Percentiles rank a stretch among this genome's conserved stretches.
These are phyloP conservation scores for Musa schizocarpa DNA, from an alignment of 176 grass and related monocot species.

Conservation along the genomic window DNA sequence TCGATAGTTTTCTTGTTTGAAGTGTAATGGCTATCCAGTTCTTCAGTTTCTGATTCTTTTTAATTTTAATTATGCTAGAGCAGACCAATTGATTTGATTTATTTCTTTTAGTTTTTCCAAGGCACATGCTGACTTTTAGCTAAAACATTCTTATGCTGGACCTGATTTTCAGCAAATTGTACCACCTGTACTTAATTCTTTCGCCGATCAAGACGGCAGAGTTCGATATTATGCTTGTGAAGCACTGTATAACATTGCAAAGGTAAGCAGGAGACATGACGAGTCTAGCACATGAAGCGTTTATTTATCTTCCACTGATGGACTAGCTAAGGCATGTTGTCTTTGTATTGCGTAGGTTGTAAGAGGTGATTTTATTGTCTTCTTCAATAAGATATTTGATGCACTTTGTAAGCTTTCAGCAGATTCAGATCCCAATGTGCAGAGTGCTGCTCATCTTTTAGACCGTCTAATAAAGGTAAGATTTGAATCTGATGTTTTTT, in stretches of 20 bases:
- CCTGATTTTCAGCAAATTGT: slow-evolving; percentile 58
- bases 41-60: no score
- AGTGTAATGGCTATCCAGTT: no score
- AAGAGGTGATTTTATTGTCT: slow-evolving; percentile 91
- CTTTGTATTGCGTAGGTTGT: slow-evolving; percentile 54
- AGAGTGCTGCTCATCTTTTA: slow-evolving; percentile 99
- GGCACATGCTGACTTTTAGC: neutral
- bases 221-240: slow-evolving; percentile 99
- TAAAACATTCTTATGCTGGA: neutral
- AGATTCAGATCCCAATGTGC: slow-evolving; percentile 93
- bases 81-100: no score
- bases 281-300: neutral
- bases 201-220: slow-evolving; percentile 84
- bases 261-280: slow-evolving; percentile 25
- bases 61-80: no score
- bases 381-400: slow-evolving; percentile 98
- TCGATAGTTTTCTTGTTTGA: no score
- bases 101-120: neutral
- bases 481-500: neutral
- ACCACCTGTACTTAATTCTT: slow-evolving; percentile 69
- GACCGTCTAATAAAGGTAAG: slow-evolving; percentile 93
- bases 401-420: slow-evolving; percentile 89
- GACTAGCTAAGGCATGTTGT: neutral
- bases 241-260: slow-evolving; percentile 99
- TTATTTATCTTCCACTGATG: slow-evolving; percentile 1